Evolutionary conservation across 164 flowering plant species (phyloP).

Genomic region (Stephania japonica): DNA sequence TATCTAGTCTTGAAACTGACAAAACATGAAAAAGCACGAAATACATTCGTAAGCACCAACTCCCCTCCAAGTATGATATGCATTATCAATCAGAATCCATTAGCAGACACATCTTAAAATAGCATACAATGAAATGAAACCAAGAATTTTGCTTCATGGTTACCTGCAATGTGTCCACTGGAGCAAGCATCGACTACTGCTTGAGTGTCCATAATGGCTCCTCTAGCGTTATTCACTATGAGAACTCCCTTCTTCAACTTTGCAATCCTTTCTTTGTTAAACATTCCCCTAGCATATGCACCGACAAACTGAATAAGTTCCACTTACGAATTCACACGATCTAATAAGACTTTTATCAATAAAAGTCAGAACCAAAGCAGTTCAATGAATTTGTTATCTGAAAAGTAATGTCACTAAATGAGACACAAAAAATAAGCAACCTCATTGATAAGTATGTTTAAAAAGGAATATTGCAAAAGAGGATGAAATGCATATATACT

Average conservation of each 20-base stretch:
- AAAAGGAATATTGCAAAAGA: background rate
- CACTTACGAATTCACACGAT: background rate
- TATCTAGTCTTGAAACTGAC: background rate
- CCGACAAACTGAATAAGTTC: conserved; percentile 4
- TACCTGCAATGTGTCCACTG: conserved; percentile 95
- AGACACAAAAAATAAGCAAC: background rate
- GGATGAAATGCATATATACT: conserved; percentile 29
- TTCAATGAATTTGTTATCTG: background rate
- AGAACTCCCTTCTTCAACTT: conserved; percentile 92
- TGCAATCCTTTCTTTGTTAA: conserved; percentile 74
- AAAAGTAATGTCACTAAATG: background rate
- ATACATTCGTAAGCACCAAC: background rate
- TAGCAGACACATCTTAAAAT: background rate
- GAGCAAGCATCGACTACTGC: conserved; percentile 90
- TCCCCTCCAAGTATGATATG: too few species aligned
- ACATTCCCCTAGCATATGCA: conserved; percentile 64
- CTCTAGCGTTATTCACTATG: conserved; percentile 96
- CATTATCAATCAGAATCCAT: too few species aligned
- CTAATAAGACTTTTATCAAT: background rate
- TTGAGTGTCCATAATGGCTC: conserved; percentile 96
- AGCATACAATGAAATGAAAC: background rate
- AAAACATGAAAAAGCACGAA: background rate
- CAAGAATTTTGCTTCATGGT: background rate
- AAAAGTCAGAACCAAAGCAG: background rate
- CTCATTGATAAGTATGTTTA: background rate